A percentile compares a stretch with the other conserved stretches of the same genome.
These are phyloP conservation scores for Jaltomata sinuosa DNA, from an alignment of 257 asterid genomes.

Conservation along the genomic window DNA sequence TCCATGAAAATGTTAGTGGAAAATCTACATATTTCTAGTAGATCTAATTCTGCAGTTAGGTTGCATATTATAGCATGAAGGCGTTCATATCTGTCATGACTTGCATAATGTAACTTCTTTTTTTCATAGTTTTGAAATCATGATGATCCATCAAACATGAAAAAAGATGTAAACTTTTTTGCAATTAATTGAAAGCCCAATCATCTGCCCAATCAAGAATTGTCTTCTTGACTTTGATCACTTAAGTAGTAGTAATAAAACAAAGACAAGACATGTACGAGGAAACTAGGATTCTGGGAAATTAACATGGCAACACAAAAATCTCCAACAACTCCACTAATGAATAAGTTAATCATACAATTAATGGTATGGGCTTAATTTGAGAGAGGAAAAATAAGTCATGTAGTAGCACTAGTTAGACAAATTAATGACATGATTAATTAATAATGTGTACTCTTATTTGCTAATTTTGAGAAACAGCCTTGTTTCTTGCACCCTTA, in stretches of 20 bases:
- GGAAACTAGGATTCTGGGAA: conserved; percentile 42
- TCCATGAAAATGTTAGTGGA: too few species aligned
- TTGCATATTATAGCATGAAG: too few species aligned
- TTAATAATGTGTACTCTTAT: neutral
- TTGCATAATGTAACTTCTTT: too few species aligned
- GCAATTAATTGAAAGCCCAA: neutral
- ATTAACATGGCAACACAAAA: conserved; percentile 12
- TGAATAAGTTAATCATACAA: neutral
- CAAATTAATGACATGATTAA: conserved; percentile 16
- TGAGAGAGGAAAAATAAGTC: conserved; percentile 44
- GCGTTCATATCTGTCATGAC: too few species aligned
- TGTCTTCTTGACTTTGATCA: neutral
- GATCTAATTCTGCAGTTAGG: too few species aligned
- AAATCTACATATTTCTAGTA: too few species aligned
- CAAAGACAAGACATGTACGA: conserved; percentile 33
- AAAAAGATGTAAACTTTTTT: neutral
- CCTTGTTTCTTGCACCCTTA: conserved; percentile 17
- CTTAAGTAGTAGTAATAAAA: neutral
- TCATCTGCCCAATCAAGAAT: neutral
- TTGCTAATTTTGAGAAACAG: conserved; percentile 33
- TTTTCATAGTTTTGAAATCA: too few species aligned
- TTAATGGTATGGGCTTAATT: neutral
- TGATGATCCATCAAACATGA: too few species aligned
- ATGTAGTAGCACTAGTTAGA: conserved; percentile 29
- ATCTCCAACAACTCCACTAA: conserved; percentile 56